Base-by-base conservation (phyloP, 495 filamentous ascomycete genomes). In the Zalerion maritima region DNA sequence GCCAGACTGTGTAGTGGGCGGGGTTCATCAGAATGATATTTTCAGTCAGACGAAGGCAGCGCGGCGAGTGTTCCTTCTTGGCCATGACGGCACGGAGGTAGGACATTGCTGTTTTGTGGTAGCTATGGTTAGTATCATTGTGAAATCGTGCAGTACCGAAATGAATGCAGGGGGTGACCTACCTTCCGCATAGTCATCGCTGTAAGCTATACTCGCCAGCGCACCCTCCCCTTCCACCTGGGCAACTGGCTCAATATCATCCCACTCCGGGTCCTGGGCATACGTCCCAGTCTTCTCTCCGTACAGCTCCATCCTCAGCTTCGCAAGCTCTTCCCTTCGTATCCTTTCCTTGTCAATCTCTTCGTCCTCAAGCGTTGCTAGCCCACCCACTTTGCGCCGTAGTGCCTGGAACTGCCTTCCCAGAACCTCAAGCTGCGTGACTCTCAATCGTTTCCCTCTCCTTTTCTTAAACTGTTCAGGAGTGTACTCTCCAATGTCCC, bases 1-100 rank as follows among this genome's bases (percentile, higher is more conserved):
- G 74, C 89, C 89, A 97, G 32, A 96, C 83, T 4, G 91, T 97
- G 57, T 97, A 97, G 52, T 96, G 91, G 6, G 87, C 83, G 5
- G 89, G 82, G 52, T 97, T 97, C 69, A 94, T 71, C 11, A 58
- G 53, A 46, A 96, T 96, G 34, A 96, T 73, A 46, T 86, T 71
- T 38, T 81, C 73, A 2, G 89, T 96, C 26, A 97, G 70, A n/a
- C 61, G 60, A 14, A 97, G 57, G 18, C 73, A 81, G 23, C 89
- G 67, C 20, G 75, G 66, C 10, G 76, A 78, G 58, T 79, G 66
- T 52, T 97, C 89, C 49, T 92, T 80, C 11, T 58, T 58, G 4
- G 79, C 75, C 89, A 96, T 97, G 33, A 94, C 71, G 18, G 89
- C 85, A 15, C 89, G 78, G 26, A 97, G 73, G 52, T 96, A 96